These are phyloP conservation scores for Flaveria robusta DNA, from an alignment of 129 eudicot species.

Conservation along the genomic window DNA sequence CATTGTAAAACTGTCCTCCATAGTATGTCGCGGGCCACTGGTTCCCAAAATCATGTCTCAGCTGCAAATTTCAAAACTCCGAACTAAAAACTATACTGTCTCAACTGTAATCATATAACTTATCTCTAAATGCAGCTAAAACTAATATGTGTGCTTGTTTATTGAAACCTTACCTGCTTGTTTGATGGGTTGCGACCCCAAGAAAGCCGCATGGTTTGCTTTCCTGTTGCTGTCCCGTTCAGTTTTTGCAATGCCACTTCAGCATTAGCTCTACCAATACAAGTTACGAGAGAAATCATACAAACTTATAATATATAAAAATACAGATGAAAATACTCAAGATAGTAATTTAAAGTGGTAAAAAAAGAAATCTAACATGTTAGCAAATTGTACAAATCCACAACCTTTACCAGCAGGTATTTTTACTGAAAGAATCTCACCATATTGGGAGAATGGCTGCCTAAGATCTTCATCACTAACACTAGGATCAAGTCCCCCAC, in stretches of 20 bases:
- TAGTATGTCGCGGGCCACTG: conserved; percentile 80
- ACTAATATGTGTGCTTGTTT: no score
- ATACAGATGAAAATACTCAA: no score
- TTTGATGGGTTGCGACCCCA: conserved; percentile 97
- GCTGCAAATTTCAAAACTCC: conserved; percentile 40
- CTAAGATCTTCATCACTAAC: conserved; percentile 86
- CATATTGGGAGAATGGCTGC: conserved; percentile 78
- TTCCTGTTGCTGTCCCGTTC: conserved; percentile 74
- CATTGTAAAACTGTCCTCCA: conserved; percentile 72
- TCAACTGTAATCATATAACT: background rate
- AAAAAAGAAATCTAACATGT: conserved; percentile 45
- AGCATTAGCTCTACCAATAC: conserved; percentile 61
- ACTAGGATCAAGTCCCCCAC: conserved; percentile 84
- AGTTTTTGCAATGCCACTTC: conserved; percentile 84
- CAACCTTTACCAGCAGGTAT: conserved; percentile 85
- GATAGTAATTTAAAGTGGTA: no score
- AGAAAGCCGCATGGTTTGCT: conserved; percentile 86
- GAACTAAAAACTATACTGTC: background rate
- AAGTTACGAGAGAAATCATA: background rate
- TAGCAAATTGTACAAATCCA: conserved; percentile 87
- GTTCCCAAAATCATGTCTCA: conserved; percentile 66
- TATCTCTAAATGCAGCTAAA: background rate
- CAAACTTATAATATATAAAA: background rate
- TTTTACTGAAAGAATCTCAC: conserved; percentile 82
- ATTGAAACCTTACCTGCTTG: conserved; percentile 50